Conservation (phyloP, 2,329 filamentous ascomycete species). For the Curvularia sp. region DNA sequence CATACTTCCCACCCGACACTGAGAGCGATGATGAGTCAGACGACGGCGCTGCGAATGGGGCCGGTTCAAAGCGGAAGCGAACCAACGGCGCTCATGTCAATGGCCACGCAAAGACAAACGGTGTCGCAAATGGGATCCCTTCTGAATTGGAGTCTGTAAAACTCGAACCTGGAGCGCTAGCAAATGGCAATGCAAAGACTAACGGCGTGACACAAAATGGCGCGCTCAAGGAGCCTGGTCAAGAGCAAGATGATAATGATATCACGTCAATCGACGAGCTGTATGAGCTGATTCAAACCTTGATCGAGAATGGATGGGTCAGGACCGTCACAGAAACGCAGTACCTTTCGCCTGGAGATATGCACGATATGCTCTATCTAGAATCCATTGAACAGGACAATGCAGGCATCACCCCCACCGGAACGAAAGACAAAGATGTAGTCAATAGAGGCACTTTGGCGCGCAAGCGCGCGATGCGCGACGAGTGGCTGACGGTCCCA, state of each 20-base stretch:
- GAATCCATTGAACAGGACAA: slow-evolving; percentile 65
- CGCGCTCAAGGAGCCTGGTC: slow-evolving; percentile 14
- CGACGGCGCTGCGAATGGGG: slow-evolving; percentile 36
- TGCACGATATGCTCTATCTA: slow-evolving; percentile 65
- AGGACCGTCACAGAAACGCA: slow-evolving; percentile 64
- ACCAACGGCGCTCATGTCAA: slow-evolving; percentile 34
- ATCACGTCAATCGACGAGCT: slow-evolving; percentile 52
- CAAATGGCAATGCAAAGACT: slow-evolving; percentile 21
- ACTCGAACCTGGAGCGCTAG: slow-evolving; percentile 3
- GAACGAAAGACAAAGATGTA: slow-evolving; percentile 71
- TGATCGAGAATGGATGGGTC: slow-evolving; percentile 71
- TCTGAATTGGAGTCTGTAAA: slow-evolving; percentile 21
- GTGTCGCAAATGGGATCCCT: slow-evolving; percentile 20
- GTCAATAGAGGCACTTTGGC: slow-evolving; percentile 65
- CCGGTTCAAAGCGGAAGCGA: slow-evolving; percentile 33
- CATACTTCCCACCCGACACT: slow-evolving; percentile 58
- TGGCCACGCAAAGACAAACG: slow-evolving; percentile 27
- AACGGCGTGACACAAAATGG: slow-evolving; percentile 21
- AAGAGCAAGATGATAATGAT: slow-evolving; percentile 36
- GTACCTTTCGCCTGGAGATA: slow-evolving; percentile 64
- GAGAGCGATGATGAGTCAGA: slow-evolving; percentile 47
- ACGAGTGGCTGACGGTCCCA: slow-evolving; percentile 48
- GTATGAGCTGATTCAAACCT: slow-evolving; percentile 54
- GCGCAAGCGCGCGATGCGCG: slow-evolving; percentile 62
- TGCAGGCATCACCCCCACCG: slow-evolving; percentile 61